Percentiles rank a stretch among this genome's conserved stretches.
phyloP scores from a whole-genome alignment of 1,284 basidiomycete species.

The Papiliotrema nemorosa region DNA sequence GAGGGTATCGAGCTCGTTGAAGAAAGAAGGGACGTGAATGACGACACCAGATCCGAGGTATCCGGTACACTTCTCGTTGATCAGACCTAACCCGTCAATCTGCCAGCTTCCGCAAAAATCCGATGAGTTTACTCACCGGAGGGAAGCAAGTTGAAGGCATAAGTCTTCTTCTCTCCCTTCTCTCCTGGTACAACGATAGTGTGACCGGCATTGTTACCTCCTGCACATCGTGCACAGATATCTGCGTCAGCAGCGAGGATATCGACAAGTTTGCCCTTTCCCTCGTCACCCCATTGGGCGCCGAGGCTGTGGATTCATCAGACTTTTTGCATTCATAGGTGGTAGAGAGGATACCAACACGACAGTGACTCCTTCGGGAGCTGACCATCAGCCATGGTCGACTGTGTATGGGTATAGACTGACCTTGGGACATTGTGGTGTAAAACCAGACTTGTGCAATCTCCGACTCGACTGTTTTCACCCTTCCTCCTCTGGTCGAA shows the following conservation, averaged over 20 bases:
- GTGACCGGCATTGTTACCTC: constrained; percentile 98
- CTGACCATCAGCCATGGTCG: constrained; percentile 6
- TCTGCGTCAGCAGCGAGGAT: constrained; percentile 84
- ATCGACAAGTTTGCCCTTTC: constrained; percentile 94
- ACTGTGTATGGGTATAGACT: background rate
- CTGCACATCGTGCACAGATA: constrained; percentile 92
- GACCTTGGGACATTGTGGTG: constrained; percentile 4
- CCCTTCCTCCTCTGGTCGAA: background rate
- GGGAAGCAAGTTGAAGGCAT: constrained; percentile 93
- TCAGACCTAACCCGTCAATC: constrained; percentile 60
- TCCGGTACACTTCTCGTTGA: constrained; percentile 82
- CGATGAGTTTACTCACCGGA: constrained; percentile 75
- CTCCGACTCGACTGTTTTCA: background rate
- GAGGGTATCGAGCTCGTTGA: constrained; percentile 84
- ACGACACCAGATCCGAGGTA: constrained; percentile 94
- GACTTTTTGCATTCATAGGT: background rate
- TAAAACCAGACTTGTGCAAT: background rate
- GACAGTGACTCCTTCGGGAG: constrained; percentile 40
- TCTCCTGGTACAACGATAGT: constrained; percentile 85
- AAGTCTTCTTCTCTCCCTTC: constrained; percentile 69
- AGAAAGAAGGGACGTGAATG: constrained; percentile 92
- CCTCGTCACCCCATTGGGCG: constrained; percentile 93
- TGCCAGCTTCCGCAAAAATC: background rate
- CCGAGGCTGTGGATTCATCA: constrained; percentile 57
- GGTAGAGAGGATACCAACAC: constrained; percentile 24